A percentile compares a stretch with the other conserved stretches of the same genome.
phyloP scores from a whole-genome alignment of 2,329 filamentous ascomycete species.

The Ilyonectria mors-panacis region DNA sequence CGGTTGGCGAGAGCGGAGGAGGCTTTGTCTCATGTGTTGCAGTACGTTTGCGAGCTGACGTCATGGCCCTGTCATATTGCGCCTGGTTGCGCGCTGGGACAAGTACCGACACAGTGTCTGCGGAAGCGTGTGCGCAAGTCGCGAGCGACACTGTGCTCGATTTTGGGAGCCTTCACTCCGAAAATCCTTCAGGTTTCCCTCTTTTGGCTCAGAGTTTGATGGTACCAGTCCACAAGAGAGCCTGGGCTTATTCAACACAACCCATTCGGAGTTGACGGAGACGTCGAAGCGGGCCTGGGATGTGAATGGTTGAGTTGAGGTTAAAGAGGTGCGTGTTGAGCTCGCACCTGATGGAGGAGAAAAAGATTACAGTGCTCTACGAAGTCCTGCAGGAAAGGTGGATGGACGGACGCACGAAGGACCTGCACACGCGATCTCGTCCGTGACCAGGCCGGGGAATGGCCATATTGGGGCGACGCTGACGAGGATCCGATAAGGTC shows the following conservation, averaged over 20 bases:
- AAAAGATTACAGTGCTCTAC: too few relatives aligned
- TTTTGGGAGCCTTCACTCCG: constrained; percentile 20
- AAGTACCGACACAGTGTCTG: constrained; percentile 44
- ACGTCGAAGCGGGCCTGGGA: neutral
- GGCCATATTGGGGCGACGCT: constrained; percentile 30
- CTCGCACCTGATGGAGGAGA: neutral
- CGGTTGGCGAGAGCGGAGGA: constrained; percentile 5
- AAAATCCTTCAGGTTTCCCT: neutral
- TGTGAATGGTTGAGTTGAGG: neutral
- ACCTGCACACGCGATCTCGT: constrained; percentile 35
- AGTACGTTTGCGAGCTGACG: constrained; percentile 39
- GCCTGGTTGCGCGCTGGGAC: constrained; percentile 25
- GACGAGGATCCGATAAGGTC: constrained; percentile 38
- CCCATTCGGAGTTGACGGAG: neutral
- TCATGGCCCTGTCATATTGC: constrained; percentile 47
- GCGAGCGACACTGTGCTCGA: constrained; percentile 40
- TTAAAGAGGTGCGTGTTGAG: neutral
- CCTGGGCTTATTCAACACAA: neutral
- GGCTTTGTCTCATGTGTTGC: constrained; percentile 32
- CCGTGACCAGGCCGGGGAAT: constrained; percentile 30
- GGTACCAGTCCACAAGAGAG: neutral
- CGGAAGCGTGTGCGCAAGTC: constrained; percentile 17
- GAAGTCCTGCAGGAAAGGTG: neutral
- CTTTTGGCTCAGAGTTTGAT: constrained; percentile 25
- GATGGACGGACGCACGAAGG: neutral